These are phyloP conservation scores for Halteria grandinella DNA, from an alignment of 73 alveolate genomes.

Conservation along the genomic window DNA sequence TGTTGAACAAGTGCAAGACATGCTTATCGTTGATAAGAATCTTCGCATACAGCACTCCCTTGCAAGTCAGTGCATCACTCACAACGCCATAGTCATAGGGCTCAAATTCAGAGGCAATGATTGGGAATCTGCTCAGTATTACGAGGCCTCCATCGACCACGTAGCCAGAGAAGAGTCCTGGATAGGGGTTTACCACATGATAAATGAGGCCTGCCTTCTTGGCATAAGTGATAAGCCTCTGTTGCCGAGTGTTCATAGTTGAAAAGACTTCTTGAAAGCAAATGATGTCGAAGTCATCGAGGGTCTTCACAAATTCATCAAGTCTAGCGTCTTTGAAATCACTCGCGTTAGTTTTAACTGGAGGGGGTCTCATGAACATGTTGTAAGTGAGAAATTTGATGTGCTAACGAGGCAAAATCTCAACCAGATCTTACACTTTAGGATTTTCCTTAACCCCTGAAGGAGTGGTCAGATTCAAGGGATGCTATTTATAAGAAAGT, in stretches of 20 bases:
- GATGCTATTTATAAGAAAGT: slow-evolving; percentile 8
- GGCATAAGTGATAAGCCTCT: slow-evolving; percentile 80
- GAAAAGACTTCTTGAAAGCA: slow-evolving; percentile 93
- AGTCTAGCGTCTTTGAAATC: slow-evolving; percentile 90
- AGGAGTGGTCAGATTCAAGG: not conserved
- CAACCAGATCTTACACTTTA: too few species aligned
- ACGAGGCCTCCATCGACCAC: slow-evolving; percentile 93
- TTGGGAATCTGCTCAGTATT: slow-evolving; percentile 86
- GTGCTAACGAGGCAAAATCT: too few species aligned
- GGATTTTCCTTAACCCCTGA: too few species aligned
- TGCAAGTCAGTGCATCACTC: slow-evolving; percentile 79
- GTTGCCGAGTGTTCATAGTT: slow-evolving; percentile 79
- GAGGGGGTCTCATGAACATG: slow-evolving; percentile 93
- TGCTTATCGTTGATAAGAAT: slow-evolving; percentile 65
- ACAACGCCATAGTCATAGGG: slow-evolving; percentile 80
- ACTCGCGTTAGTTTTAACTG: slow-evolving; percentile 76
- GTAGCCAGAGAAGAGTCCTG: slow-evolving; percentile 84
- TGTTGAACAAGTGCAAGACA: slow-evolving; percentile 81
- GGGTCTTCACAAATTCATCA: slow-evolving; percentile 47
- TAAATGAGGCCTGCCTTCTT: slow-evolving; percentile 80
- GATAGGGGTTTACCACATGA: slow-evolving; percentile 77
- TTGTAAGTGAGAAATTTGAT: slow-evolving; percentile 84
- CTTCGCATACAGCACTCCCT: slow-evolving; percentile 90
- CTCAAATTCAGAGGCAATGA: slow-evolving; percentile 70
- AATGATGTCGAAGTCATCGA: slow-evolving; percentile 82